Evolutionary conservation across 2,329 filamentous ascomycete species (phyloP), one percentile per base, ranked within the genome.

Genomic region (Fusarium metavorans): DNA sequence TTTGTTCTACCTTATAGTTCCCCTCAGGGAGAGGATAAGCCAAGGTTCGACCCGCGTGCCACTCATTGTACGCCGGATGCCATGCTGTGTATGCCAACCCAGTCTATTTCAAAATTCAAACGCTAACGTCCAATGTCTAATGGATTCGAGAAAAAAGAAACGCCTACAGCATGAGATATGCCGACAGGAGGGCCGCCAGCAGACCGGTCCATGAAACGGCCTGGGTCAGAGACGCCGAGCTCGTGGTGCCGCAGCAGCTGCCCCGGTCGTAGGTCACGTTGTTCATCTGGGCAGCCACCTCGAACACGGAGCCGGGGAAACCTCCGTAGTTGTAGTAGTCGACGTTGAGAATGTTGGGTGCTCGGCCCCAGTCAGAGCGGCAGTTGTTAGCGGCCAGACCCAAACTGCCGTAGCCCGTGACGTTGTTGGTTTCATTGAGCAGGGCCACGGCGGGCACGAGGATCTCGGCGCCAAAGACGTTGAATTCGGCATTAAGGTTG

Each of bases 401-500:
- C 8, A 96, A 84, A 78, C 91, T 93, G 35, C 93, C 93, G 63
- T 82, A 86, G 18, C 92, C 92, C 1, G 85, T 86, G 14, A 87
- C 88, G 14, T 88, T 90, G 79, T 97, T 97, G 20, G 94, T 96
- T 70, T 88, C 83, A 77, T 94, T 94, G 66, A 96, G 84, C 45
- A 92, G 81, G 6, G 91, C 89, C 0, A 91, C 90, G 67, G 94
- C 93, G 0, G 94, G 94, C 14, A 97, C 92, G 9, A 95, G 85
- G 54, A 97, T 81, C 23, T 87, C 85, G 18, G 88, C 80, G 34
- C 90, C 90, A 3, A 92, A 89, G 39, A 97, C 83, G 63, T 89
- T 88, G 71, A 97, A 89, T 75, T 95, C 88, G 68, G 92, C 88
- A 81, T 98, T 98, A 68, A 98, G 88, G 81, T 98, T 98, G 85